Percentiles rank a stretch among this genome's conserved stretches.
These are phyloP conservation scores for Zanthoxylum bungeanum DNA, from an alignment of 345 rosid genomes.

Conservation along the genomic window DNA sequence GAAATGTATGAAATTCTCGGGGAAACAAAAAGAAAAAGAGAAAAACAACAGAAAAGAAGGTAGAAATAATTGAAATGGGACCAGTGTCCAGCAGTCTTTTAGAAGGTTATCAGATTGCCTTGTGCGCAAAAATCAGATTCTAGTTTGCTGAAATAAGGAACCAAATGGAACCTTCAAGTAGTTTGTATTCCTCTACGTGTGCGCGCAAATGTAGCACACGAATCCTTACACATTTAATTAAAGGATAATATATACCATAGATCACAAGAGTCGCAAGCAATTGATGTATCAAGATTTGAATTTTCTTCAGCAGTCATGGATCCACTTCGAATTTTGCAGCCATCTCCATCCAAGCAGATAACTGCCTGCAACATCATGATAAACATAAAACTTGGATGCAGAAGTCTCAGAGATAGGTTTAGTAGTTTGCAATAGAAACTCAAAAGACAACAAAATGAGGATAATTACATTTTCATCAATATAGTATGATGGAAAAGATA, in stretches of 20 bases:
- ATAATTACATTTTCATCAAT: conserved; percentile 93
- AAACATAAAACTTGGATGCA: conserved; percentile 28
- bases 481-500: conserved; percentile 86
- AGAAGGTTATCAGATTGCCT: neutral
- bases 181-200: neutral
- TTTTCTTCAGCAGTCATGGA: conserved; percentile 49
- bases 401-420: conserved; percentile 6
- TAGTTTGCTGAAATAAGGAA: neutral
- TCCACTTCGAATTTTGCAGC: conserved; percentile 74
- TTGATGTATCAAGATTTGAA: conserved; percentile 82
- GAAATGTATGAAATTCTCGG: neutral
- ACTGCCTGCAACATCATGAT: conserved; percentile 80
- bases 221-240: neutral
- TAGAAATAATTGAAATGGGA: neutral
- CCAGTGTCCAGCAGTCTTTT: neutral
- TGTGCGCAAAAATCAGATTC: neutral
- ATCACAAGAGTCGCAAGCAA: conserved; percentile 99
- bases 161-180: neutral
- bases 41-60: neutral
- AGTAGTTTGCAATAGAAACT: conserved; percentile 12
- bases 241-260: conserved; percentile 53
- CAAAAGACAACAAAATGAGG: conserved; percentile 19
- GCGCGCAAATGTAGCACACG: neutral
- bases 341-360: conserved; percentile 95
- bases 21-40: neutral